Evolutionary conservation across 2,329 filamentous ascomycete genomes (phyloP), one percentile per base, ranked within the genome.

Genomic region (Colletotrichum cordylinicola): DNA sequence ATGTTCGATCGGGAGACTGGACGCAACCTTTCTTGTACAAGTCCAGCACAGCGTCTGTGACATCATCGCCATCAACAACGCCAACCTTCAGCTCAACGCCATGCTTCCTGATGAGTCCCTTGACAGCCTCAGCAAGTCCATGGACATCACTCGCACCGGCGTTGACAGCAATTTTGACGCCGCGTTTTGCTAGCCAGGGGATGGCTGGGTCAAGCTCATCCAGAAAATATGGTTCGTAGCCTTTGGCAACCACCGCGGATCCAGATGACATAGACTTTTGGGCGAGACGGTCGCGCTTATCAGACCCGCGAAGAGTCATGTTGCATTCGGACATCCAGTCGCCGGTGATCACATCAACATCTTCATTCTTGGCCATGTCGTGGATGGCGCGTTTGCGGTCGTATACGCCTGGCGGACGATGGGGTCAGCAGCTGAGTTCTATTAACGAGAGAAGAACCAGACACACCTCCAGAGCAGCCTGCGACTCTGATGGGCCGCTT

Each of bases 181-280:
- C 80, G 39, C 80, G 80, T 56, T 78, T 75, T 13, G 79, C 79
- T 3, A 85, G 77, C 71, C 81, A 78, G 1, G 78, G 77, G 10
- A 85, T 78, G 8, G 83, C 82, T 2, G 83, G 83, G 68, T 79
- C 75, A 77, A 82, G 67, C 74, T 80, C 77, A 74, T 82, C 81
- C 79, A 81, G 78, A 79, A 85, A 79, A 77, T 82, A 77, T 80
- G 71, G 88, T 86, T 88, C 88, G 88, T 64, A 88, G 85, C 35
- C 79, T 72, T 81, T 80, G n/a, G 79, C 78, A 10, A 80, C 78
- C 1, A 78, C 70, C 1, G 77, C 70, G 80, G 78, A 78, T 13
- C 79, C 82, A 8, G 82, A 83, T 10, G 80, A 77, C 74, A 80
- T 79, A 16, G 78, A 72, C 15, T 77, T 75, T 18, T 79, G 77